A percentile compares a stretch with the other conserved stretches of the same genome.
Evolutionary conservation across 2,329 filamentous ascomycete species (phyloP).

Genomic region (Basipetospora chlamydospora): DNA sequence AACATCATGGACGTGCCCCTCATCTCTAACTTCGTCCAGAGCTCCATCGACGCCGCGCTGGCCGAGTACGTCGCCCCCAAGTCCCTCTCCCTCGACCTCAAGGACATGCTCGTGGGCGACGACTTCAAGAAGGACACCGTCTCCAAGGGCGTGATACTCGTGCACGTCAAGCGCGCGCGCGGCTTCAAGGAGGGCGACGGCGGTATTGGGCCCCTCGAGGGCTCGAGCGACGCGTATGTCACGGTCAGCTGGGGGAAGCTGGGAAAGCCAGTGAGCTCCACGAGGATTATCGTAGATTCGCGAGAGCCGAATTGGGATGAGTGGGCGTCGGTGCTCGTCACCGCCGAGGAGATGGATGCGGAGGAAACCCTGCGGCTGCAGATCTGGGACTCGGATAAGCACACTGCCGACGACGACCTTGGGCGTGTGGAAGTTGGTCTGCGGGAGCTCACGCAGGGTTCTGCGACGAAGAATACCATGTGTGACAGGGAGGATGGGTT

Average conservation of each 20-base stretch:
- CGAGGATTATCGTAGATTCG: conserved; percentile 87
- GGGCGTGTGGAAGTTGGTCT: conserved; percentile 90
- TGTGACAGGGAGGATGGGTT: conserved; percentile 3
- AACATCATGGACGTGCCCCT: conserved; percentile 85
- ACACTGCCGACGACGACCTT: conserved; percentile 85
- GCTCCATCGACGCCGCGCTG: conserved; percentile 66
- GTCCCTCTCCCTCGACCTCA: conserved; percentile 80
- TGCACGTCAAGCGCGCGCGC: conserved; percentile 80
- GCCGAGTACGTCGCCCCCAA: conserved; percentile 72
- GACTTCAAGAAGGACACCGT: conserved; percentile 80
- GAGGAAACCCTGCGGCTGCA: conserved; percentile 89
- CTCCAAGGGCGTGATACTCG: conserved; percentile 79
- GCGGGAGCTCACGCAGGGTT: conserved; percentile 72
- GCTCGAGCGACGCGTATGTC: conserved; percentile 73
- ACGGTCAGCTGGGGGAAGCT: conserved; percentile 93
- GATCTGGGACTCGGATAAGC: conserved; percentile 89
- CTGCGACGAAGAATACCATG: neutral
- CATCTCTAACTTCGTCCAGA: conserved; percentile 95
- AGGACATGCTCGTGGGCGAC: conserved; percentile 81
- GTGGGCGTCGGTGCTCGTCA: conserved; percentile 71
- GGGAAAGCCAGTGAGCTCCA: conserved; percentile 95
- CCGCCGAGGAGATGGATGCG: conserved; percentile 77
- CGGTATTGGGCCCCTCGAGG: conserved; percentile 1
- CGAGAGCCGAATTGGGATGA: conserved; percentile 90
- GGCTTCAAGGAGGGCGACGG: conserved; percentile 67